Base-by-base conservation (phyloP, 257 asterid genomes). In the Schizonepeta tenuifolia region DNA sequence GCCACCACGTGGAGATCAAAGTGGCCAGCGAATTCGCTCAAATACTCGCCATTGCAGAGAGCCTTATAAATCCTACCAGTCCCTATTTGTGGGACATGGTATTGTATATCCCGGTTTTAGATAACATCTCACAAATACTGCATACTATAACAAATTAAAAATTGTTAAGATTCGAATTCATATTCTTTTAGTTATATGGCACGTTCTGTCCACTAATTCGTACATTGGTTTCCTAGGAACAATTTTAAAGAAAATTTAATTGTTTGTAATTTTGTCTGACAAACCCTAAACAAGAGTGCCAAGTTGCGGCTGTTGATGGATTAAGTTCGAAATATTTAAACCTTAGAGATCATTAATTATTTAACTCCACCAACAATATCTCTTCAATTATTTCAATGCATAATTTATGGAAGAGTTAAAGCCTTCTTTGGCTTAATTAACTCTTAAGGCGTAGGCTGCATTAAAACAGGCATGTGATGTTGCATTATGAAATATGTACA, bases 381-480 rank as follows among this genome's bases (percentile, higher is more conserved):
- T 20, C 58, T 26, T 24, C 43, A 47, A 33, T 11, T 40, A 58
- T 15, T 74, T 38, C 24, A 26, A 58, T 69, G 58, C 35, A 20
- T 70, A 55, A 40, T 74, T 74, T 28, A 26, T 57, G 55, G 54
- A 46, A 74, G 18, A 59, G 58, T 49, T 49, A 60, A 57, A 67
- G 79, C 64, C 64, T 24, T 22, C 22, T 24, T 46, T 21, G 13
- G 36, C 35, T 41, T 9, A 8, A 38, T 41, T 9, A 8, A 38
- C 43, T 38, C 43, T 38, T 31, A 57, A 43, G 53, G 51, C 59
- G 35, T 15, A 44, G 9, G 17, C 70, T 36, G 49, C 46, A 59
- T 47, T 3, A 58, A 35, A 11, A n/a, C 24, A 22, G 49, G 80
- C 72, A 64, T 47, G 76, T 76, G 76, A 54, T n/a, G 4, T 11